Conservation (phyloP, 2,329 filamentous ascomycete genomes). For the Elsinoe necatrix region DNA sequence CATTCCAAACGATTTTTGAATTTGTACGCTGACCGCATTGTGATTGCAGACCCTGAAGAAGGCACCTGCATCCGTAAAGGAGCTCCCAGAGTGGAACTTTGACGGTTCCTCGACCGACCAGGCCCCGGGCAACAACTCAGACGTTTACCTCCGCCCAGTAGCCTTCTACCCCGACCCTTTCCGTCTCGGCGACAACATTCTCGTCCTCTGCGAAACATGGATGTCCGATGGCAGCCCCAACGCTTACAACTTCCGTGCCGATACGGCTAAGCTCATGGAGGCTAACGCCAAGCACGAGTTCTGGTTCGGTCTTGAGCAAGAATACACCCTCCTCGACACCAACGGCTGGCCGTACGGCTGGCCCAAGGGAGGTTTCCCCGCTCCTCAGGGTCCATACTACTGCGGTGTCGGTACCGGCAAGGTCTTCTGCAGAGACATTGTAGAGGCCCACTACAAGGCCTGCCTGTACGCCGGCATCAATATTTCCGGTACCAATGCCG, state of each 20-base stretch:
- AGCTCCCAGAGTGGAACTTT: slow-evolving; percentile 73
- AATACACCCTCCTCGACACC: slow-evolving; percentile 87
- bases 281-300: slow-evolving; percentile 72
- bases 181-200: slow-evolving; percentile 80
- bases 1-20: slow-evolving; percentile 4
- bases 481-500: slow-evolving; percentile 97
- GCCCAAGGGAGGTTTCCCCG: slow-evolving; percentile 80
- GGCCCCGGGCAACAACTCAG: slow-evolving; percentile 89
- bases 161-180: slow-evolving; percentile 89
- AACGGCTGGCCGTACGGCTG: slow-evolving; percentile 88
- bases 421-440: slow-evolving; percentile 96
- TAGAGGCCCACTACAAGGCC: slow-evolving; percentile 88
- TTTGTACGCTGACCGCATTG: slow-evolving; percentile 7
- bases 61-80: slow-evolving; percentile 49
- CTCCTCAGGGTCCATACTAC: slow-evolving; percentile 92
- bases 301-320: slow-evolving; percentile 97
- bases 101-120: slow-evolving; percentile 87
- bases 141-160: slow-evolving; percentile 89
- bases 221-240: slow-evolving; percentile 90
- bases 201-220: slow-evolving; percentile 93
- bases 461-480: slow-evolving; percentile 83
- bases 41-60: slow-evolving; percentile 52
- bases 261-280: slow-evolving; percentile 83
- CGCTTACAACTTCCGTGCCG: slow-evolving; percentile 97
- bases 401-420: slow-evolving; percentile 96